phyloP scores from a whole-genome alignment of 805 yeast genomes.

The Kluyveromyces dobzhanskii region DNA sequence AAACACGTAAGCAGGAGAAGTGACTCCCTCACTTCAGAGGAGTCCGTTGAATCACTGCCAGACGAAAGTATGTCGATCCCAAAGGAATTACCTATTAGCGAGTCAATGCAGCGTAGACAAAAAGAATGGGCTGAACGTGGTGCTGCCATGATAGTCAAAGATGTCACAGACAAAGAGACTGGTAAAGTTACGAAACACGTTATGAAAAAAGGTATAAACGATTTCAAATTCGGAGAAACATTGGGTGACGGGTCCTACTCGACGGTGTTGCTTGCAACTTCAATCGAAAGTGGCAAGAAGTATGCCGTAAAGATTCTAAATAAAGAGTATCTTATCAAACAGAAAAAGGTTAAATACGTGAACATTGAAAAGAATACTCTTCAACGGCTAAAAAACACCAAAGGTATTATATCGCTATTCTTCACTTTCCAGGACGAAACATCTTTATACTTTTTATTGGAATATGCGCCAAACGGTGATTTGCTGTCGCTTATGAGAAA shows the following conservation, averaged over 20 bases:
- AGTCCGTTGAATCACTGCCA: constrained; percentile 4
- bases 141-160: constrained; percentile 47
- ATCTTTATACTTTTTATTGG: constrained; percentile 65
- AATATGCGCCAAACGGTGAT: constrained; percentile 77
- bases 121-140: constrained; percentile 51
- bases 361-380: constrained; percentile 76
- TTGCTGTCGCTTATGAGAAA: constrained; percentile 57
- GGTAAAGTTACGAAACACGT: constrained; percentile 47
- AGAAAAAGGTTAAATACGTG: constrained; percentile 77
- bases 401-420: constrained; percentile 59
- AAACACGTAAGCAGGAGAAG: background rate
- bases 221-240: constrained; percentile 79
- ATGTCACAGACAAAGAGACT: constrained; percentile 33
- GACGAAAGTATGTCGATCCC: constrained; percentile 2
- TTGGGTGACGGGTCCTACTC: constrained; percentile 97
- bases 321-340: constrained; percentile 69
- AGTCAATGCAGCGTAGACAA: constrained; percentile 16
- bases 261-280: constrained; percentile 82
- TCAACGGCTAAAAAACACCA: constrained; percentile 52
- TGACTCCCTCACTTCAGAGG: constrained; percentile 1
- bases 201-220: constrained; percentile 56
- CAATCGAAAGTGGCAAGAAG: constrained; percentile 60
- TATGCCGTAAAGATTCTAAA: constrained; percentile 74
- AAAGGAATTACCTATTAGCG: constrained; percentile 7
- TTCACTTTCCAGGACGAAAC: constrained; percentile 76